Percentiles rank a stretch among this genome's conserved stretches.
phyloP scores from a whole-genome alignment of 108 stramenopile genomes.

The Cyclostephanos invisitatus region DNA sequence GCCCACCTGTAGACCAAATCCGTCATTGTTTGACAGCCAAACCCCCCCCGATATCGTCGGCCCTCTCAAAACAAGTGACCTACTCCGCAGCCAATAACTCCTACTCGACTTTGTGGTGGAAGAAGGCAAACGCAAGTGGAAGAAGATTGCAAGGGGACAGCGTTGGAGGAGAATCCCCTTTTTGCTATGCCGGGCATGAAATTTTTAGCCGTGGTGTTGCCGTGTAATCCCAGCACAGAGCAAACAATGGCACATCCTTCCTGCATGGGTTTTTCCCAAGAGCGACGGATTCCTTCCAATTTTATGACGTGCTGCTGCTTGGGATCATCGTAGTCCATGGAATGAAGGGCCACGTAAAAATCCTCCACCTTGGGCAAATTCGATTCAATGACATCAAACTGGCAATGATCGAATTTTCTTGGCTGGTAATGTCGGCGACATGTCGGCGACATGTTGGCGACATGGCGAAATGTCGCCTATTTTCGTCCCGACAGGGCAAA shows the following conservation, averaged over 20 bases:
- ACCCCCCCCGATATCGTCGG: slow-evolving; percentile 36
- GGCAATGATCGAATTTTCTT: slow-evolving; percentile 49
- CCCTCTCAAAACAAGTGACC: slow-evolving; percentile 35
- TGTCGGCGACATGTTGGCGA: neutral
- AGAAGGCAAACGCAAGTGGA: slow-evolving; percentile 10
- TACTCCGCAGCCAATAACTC: slow-evolving; percentile 43
- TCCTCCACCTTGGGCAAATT: neutral
- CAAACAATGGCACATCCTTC: slow-evolving; percentile 25
- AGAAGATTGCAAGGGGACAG: neutral
- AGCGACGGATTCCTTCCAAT: slow-evolving; percentile 22
- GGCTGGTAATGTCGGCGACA: neutral
- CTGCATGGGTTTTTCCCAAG: slow-evolving; percentile 2
- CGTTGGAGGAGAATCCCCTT: neutral
- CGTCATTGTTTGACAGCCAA: slow-evolving; percentile 42
- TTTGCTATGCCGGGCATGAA: neutral
- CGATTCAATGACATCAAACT: slow-evolving; percentile 27
- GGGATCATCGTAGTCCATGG: slow-evolving; percentile 38
- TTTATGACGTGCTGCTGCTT: slow-evolving; percentile 31
- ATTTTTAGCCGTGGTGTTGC: neutral
- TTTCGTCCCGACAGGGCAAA: neutral
- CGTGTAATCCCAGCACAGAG: neutral
- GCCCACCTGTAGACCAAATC: slow-evolving; percentile 40
- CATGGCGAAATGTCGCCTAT: neutral
- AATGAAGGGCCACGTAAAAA: slow-evolving; percentile 8
- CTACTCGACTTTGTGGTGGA: slow-evolving; percentile 18